Base-by-base conservation (phyloP, 176 grass and related monocot species). In the Bolboschoenus planiculmis region DNA sequence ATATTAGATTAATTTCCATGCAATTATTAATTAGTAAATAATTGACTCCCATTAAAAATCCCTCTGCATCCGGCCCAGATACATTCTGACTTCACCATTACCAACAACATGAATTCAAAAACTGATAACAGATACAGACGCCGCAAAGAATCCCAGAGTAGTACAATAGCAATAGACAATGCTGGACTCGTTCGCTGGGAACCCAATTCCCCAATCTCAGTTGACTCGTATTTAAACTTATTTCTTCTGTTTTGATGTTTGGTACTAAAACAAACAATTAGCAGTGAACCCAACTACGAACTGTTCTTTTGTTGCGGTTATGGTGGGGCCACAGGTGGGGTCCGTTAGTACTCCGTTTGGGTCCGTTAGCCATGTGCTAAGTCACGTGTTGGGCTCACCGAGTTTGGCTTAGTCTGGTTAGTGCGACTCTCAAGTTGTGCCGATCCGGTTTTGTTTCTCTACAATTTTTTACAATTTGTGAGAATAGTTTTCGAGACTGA, bases 341-440 rank as follows among this genome's bases (percentile, higher is more conserved):
- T 40, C 77, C 33, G 30, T 80, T 58, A 57, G 77, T 47, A 48
- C 40, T 16, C 68, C 70, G 70, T 74, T 48, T 48, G 70, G 70
- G 70, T 74, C 70, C 70, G 70, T 74, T 73, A 29, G 72, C 72
- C 65, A 77, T 53, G 72, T 76, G 72, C 5, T 40, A n/a, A 73
- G 5, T 79, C 77, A 60, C 53, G 78, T 81, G 78, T 59, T 40
- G 55, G 78, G 56, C 35, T 81, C 78, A 61, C 33, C 20, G 3
- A 21, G 5, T 39, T 56, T 59, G 78, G 78, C 31, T 4, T 33
- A n/a, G 31, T 81, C 55, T 81, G 78, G 18, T 43, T 81, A 26
- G 55, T 26, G 37, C 33, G n/a, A 81, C 23, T 23, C 71, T n/a
- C 33, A 42, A 51, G 34, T 81, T 58, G 34, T 26, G 20, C 34